These are phyloP conservation scores for Amaranthus hypochondriacus DNA, from an alignment of 148 eudicot species.

Conservation along the genomic window DNA sequence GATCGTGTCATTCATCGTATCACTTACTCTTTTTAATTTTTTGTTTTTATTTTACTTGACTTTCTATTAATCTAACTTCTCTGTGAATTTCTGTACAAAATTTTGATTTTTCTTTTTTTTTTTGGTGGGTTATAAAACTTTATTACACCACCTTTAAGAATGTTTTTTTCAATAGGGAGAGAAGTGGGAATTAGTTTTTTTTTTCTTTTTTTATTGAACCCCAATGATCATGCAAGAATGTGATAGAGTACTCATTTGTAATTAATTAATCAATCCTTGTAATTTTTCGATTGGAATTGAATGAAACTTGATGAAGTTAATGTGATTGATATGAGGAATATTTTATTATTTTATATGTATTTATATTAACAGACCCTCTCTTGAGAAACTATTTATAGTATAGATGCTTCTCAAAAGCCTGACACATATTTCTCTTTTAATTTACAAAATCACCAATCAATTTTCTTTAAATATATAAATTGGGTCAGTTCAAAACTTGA, in stretches of 20 bases:
- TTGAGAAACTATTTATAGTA: too few species aligned
- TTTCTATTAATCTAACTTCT: background rate
- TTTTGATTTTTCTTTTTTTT: background rate
- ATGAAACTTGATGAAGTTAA: background rate
- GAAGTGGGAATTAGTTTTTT: conserved; percentile 2
- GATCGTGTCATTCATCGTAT: conserved; percentile 57
- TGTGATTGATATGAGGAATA: background rate
- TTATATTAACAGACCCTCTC: background rate
- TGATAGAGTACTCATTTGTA: background rate
- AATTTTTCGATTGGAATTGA: background rate
- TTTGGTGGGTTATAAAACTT: conserved; percentile 2
- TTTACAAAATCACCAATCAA: too few species aligned
- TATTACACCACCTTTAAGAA: conserved; percentile 6
- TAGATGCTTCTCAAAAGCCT: too few species aligned
- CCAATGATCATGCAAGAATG: background rate
- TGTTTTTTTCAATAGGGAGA: background rate
- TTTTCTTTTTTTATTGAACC: background rate
- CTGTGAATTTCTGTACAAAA: conserved; percentile 16
- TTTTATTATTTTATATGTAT: background rate
- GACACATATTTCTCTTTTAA: too few species aligned
- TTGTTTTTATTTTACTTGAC: background rate
- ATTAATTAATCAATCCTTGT: conserved; percentile 1
- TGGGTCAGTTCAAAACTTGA: too few species aligned
- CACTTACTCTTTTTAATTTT: conserved; percentile 38
- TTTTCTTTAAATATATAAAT: too few species aligned